Conservation (phyloP, 306 rosid species). For the Gillenia trifoliata region DNA sequence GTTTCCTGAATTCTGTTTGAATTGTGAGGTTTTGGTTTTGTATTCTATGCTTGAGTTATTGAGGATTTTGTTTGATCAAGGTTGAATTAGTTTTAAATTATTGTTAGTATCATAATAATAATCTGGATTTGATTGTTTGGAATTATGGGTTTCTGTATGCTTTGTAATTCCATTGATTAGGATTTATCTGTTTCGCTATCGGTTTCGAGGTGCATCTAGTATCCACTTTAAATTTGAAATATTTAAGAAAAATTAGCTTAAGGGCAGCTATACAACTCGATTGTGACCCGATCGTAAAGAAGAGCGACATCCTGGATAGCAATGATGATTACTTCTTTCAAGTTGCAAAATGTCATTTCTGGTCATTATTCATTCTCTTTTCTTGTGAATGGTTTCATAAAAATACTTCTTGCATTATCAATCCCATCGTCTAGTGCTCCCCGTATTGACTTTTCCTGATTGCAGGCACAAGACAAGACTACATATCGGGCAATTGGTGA, state of each 20-base stretch:
- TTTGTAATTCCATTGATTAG: background rate
- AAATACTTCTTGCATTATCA: background rate
- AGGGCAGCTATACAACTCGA: background rate
- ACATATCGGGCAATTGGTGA: conserved; percentile 92
- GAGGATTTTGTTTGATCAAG: background rate
- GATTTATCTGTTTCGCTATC: conserved; percentile 1
- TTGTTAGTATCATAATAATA: background rate
- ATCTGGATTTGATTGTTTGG: conserved; percentile 14
- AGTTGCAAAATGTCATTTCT: background rate
- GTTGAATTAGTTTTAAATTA: background rate
- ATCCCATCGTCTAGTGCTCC: background rate
- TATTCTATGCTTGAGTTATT: background rate
- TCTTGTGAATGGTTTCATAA: background rate
- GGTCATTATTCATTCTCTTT: background rate
- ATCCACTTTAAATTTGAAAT: background rate
- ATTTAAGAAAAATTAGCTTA: background rate
- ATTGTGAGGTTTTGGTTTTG: background rate
- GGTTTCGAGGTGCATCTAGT: background rate
- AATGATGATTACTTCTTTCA: background rate
- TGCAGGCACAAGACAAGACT: conserved; percentile 87
- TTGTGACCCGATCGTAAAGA: background rate
- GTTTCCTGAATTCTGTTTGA: background rate
- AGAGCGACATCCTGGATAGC: background rate
- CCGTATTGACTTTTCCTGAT: conserved; percentile 15
- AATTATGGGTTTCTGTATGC: background rate